Conservation (phyloP, 2,329 filamentous ascomycete species). For the Penicillium brevicompactum region DNA sequence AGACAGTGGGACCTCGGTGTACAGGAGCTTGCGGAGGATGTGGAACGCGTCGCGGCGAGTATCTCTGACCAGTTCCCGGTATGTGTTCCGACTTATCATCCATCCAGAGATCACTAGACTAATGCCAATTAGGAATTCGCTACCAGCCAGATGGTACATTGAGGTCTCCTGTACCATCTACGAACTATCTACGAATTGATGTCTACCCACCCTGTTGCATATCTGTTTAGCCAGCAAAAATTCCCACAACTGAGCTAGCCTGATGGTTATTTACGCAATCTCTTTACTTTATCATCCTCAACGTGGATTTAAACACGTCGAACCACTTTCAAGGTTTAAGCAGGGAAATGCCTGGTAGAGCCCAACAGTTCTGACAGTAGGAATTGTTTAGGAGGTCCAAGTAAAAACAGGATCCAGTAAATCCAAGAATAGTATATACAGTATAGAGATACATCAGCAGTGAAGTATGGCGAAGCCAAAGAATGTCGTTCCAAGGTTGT, state of each 20-base stretch:
- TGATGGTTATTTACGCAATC: neutral
- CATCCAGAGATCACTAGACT: neutral
- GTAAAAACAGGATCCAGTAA: no score
- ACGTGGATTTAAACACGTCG: no score
- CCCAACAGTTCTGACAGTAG: no score
- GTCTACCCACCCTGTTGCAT: constrained; percentile 6
- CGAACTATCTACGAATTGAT: constrained; percentile 25
- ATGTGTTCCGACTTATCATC: constrained; percentile 31
- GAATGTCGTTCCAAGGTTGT: neutral
- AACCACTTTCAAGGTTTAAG: no score
- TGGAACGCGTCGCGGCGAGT: constrained; percentile 80
- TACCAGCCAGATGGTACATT: constrained; percentile 39
- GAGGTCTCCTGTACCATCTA: constrained; percentile 12
- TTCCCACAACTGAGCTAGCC: neutral
- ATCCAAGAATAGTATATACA: no score
- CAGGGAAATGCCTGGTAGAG: no score
- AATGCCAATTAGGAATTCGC: constrained; percentile 34
- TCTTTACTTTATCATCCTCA: neutral
- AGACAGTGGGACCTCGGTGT: constrained; percentile 89
- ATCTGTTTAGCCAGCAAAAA: neutral
- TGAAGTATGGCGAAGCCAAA: neutral
- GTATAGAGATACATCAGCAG: neutral
- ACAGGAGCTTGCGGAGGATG: constrained; percentile 81
- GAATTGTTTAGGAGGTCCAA: no score
- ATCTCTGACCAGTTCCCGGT: constrained; percentile 81